Evolutionary conservation across 306 rosid species (phyloP).

Genomic region (Leucaena leucocephala): DNA sequence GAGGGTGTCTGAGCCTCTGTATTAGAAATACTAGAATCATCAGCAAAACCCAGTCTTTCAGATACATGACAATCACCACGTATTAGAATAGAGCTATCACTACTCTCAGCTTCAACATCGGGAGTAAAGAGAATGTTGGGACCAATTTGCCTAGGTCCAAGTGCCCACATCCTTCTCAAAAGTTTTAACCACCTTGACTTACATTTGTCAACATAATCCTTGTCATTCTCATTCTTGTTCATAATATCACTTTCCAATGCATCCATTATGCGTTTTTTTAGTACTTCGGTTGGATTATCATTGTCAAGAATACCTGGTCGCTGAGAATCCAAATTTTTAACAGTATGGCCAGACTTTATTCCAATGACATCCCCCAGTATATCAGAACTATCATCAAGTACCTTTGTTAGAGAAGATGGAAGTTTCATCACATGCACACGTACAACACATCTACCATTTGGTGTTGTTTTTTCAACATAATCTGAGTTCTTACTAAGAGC

Average conservation of each 20-base stretch:
- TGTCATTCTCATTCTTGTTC: slow-evolving; percentile 57
- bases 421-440: slow-evolving; percentile 79
- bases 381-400: slow-evolving; percentile 76
- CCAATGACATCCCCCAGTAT: slow-evolving; percentile 67
- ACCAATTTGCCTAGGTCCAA: slow-evolving; percentile 81
- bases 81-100: slow-evolving; percentile 54
- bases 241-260: slow-evolving; percentile 63
- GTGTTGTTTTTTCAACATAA: slow-evolving; percentile 70
- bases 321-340: slow-evolving; percentile 53
- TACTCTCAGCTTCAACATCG: slow-evolving; percentile 50
- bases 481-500: slow-evolving; percentile 53
- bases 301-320: slow-evolving; percentile 44
- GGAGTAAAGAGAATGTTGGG: slow-evolving; percentile 76
- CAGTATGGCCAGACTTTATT: slow-evolving; percentile 51
- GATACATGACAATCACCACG: slow-evolving; percentile 58
- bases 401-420: slow-evolving; percentile 68
- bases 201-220: slow-evolving; percentile 60
- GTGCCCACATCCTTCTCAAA: slow-evolving; percentile 83
- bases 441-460: slow-evolving; percentile 77
- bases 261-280: slow-evolving; percentile 66
- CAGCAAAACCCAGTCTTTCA: slow-evolving; percentile 60
- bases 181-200: slow-evolving; percentile 70
- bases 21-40: slow-evolving; percentile 40
- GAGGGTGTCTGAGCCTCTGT: slow-evolving; percentile 44
- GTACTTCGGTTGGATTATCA: slow-evolving; percentile 54